A percentile compares a stretch with the other conserved stretches of the same genome.
These are phyloP conservation scores for Xylaria sp. DNA, from an alignment of 2,329 filamentous ascomycete species.

Conservation along the genomic window DNA sequence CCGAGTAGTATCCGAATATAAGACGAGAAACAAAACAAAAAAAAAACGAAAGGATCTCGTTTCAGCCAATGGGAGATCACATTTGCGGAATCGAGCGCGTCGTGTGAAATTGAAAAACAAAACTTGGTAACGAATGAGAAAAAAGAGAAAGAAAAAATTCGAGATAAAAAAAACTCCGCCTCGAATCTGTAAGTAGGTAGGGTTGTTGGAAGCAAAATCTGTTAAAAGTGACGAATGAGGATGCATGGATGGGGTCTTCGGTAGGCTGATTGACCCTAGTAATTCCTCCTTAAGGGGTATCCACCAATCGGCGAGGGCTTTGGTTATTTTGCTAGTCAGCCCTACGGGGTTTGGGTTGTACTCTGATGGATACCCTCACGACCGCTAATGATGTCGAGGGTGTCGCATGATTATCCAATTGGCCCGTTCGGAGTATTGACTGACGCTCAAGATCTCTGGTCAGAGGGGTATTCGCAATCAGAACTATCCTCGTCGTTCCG, in stretches of 20 bases:
- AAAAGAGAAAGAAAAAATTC: background rate
- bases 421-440: background rate
- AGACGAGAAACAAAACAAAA: background rate
- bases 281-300: constrained; percentile 17
- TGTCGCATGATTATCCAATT: constrained; percentile 12
- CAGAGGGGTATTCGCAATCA: background rate
- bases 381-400: constrained; percentile 19
- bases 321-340: constrained; percentile 21
- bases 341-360: constrained; percentile 19
- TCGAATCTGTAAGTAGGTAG: constrained; percentile 4
- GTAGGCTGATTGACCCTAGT: constrained; percentile 15
- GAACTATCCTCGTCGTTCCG: no score
- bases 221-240: constrained; percentile 6
- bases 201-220: background rate
- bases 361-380: background rate
- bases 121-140: constrained; percentile 15
- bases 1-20: background rate
- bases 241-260: background rate
- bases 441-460: no score
- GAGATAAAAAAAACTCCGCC: constrained; percentile 1
- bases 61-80: constrained; percentile 14
- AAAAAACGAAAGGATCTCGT: background rate
- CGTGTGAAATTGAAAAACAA: background rate
- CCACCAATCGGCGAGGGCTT: constrained; percentile 25
- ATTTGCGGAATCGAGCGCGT: background rate